A percentile compares a stretch with the other conserved stretches of the same genome.
These are phyloP conservation scores for thale cress (Arabidopsis thaliana) DNA, from an alignment of 345 rosid species.

Conservation along the genomic window TAIR10.1 NC_003076.8:22030501-22031000, in stretches of 20 bases:
- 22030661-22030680: conserved; percentile 16
- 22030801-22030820: conserved; percentile 8
- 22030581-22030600: not conserved
- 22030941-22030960: conserved; percentile 17
- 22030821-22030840: conserved; percentile 2
- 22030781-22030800: conserved; percentile 2
- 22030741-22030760: not conserved
- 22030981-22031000: conserved; percentile 5
- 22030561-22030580: not conserved
- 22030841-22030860: conserved; percentile 28
- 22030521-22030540: too few species aligned
- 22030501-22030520: too few species aligned
- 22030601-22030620: not conserved
- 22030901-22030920: conserved; percentile 37
- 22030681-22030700: not conserved
- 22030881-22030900: conserved; percentile 37
- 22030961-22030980: not conserved
- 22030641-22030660: conserved; percentile 23
- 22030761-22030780: not conserved
- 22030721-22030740: too few species aligned
- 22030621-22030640: not conserved
- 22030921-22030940: conserved; percentile 19
- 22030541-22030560: too few species aligned
- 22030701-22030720: not conserved
- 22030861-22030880: conserved; percentile 26